Percentiles rank a stretch among this genome's conserved stretches.
phyloP scores from a whole-genome alignment of 495 filamentous ascomycete genomes.

The Daldinia childiae region DNA sequence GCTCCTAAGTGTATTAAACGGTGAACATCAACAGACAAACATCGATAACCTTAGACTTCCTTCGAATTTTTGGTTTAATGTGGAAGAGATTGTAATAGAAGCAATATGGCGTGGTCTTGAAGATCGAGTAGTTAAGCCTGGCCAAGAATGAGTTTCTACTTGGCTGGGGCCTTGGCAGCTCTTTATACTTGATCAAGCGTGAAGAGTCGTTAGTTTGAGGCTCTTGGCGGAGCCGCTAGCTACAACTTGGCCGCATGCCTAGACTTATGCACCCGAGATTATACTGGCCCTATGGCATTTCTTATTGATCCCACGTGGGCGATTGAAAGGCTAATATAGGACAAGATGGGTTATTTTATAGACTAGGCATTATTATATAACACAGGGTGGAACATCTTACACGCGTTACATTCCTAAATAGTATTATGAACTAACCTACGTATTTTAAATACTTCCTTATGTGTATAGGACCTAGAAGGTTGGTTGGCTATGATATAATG shows the following conservation, averaged over 20 bases:
- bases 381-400: not conserved
- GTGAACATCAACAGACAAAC: too few relatives aligned
- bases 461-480: too few relatives aligned
- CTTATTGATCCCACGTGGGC: conserved; percentile 19
- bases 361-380: not conserved
- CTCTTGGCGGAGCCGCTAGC: conserved; percentile 18
- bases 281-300: conserved; percentile 4
- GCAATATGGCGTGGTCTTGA: not conserved
- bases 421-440: too few relatives aligned
- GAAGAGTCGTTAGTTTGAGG: conserved; percentile 14
- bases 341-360: not conserved
- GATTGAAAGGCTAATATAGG: conserved; percentile 9
- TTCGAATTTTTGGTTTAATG: not conserved
- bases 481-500: too few relatives aligned
- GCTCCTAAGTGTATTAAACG: not conserved
- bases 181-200: conserved; percentile 9
- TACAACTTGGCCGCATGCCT: conserved; percentile 9
- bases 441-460: too few relatives aligned
- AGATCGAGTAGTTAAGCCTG: not conserved
- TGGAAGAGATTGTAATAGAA: not conserved
- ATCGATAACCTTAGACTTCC: not conserved
- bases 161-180: conserved; percentile 18
- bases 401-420: too few relatives aligned
- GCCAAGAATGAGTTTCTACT: conserved; percentile 16
- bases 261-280: not conserved